Percentiles rank a stretch among this genome's conserved stretches.
Evolutionary conservation across 257 asterid species (phyloP).

Genomic region (Lycium ferocissimum): DNA sequence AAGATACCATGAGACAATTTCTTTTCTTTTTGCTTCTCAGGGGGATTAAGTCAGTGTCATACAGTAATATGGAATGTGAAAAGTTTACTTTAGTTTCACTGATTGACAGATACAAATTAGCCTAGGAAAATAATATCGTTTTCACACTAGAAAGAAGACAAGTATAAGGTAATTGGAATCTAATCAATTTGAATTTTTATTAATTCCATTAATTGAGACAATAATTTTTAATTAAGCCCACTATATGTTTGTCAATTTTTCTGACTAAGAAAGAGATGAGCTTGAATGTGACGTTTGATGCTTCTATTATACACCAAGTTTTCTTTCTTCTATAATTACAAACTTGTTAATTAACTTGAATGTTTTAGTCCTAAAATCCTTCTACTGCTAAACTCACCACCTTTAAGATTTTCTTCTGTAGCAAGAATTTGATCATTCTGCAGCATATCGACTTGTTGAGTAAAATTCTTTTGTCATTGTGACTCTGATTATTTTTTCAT

Average conservation of each 20-base stretch:
- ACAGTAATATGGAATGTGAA: neutral
- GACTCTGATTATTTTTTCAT: neutral
- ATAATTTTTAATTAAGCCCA: conserved; percentile 34
- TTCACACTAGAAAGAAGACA: conserved; percentile 34
- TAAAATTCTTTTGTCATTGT: neutral
- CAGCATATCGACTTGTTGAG: neutral
- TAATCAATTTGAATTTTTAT: conserved; percentile 19
- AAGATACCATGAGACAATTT: neutral
- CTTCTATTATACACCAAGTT: conserved; percentile 13
- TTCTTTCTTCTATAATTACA: neutral
- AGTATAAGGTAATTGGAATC: conserved; percentile 40
- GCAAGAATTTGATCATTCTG: neutral
- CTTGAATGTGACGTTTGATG: conserved; percentile 47
- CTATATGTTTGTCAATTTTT: conserved; percentile 33
- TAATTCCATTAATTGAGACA: conserved; percentile 24
- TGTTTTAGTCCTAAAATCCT: conserved; percentile 34
- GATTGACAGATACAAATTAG: neutral
- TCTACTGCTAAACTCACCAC: conserved; percentile 21
- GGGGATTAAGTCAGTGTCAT: neutral
- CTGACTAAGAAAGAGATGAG: conserved; percentile 31
- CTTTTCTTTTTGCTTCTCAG: neutral
- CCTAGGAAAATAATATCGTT: neutral
- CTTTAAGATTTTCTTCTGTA: neutral
- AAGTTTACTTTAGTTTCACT: conserved; percentile 15
- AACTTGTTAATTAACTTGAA: conserved; percentile 19